Evolutionary conservation across 2,329 filamentous ascomycete genomes (phyloP).

Genomic region (Epichloe coenophiala): DNA sequence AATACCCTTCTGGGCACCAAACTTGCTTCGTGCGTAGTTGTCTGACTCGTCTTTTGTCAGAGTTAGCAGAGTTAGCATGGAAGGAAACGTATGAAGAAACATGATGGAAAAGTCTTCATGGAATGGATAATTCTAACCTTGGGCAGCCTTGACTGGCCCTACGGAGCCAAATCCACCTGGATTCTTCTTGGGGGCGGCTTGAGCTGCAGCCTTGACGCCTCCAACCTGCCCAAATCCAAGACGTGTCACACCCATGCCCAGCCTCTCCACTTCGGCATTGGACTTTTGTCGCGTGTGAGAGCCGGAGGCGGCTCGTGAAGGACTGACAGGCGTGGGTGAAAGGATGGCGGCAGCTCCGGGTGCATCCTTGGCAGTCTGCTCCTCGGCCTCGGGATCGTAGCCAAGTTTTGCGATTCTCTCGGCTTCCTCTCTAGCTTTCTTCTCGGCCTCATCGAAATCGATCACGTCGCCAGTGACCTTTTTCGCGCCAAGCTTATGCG

Average conservation of each 20-base stretch:
- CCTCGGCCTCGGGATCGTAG: conserved; percentile 85
- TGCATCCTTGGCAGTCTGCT: conserved; percentile 34
- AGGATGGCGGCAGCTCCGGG: conserved; percentile 48
- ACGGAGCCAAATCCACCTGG: conserved; percentile 79
- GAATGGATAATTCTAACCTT: conserved; percentile 38
- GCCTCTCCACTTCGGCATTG: conserved; percentile 68
- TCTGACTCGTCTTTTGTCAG: conserved; percentile 52
- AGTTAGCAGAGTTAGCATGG: background rate
- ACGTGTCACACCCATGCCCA: conserved; percentile 78
- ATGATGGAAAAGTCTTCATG: no score
- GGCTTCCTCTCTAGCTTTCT: conserved; percentile 92
- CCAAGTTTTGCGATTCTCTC: conserved; percentile 91
- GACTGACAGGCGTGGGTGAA: conserved; percentile 62
- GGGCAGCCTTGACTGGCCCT: conserved; percentile 55
- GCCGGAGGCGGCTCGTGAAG: conserved; percentile 44
- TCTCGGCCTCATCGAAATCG: conserved; percentile 95
- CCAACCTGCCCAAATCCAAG: conserved; percentile 83
- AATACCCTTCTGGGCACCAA: conserved; percentile 86
- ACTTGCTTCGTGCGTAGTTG: conserved; percentile 74
- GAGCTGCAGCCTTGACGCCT: conserved; percentile 42
- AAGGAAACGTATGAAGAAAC: background rate
- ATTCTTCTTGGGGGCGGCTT: conserved; percentile 50
- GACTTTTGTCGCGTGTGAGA: conserved; percentile 44
- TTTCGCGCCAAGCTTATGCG: conserved; percentile 79
- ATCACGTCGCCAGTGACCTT: conserved; percentile 71